Base-by-base conservation (phyloP, 2,329 filamentous ascomycete species). In the Alternaria atra region DNA sequence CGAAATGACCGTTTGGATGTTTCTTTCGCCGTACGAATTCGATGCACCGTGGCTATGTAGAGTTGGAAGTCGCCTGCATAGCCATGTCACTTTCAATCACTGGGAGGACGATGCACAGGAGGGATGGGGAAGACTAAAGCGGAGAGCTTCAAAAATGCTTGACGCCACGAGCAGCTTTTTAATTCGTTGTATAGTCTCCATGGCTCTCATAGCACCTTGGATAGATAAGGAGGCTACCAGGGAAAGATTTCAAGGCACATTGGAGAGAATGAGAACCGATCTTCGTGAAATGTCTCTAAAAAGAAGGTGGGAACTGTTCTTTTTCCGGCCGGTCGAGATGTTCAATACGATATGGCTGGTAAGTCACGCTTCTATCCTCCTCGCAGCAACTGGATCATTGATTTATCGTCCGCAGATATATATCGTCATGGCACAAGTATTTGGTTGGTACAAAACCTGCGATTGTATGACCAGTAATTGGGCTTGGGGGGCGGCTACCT, bases 391-490 rank as follows among this genome's bases (percentile, higher is more conserved):
- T 6, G 4, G 2, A 15, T 5, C 12, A n/a, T 17, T 34, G 15
- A 34, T 27, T 15, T 13, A 13, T 15, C 25, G 7, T 9, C 10
- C 10, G 15, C 7, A 66, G 64, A 42, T 68, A 7, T 69, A 67
- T 12, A 69, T 71, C 15, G 68, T 71, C 0, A 35, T 79, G 23
- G 78, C 79, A 3, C 80, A 83, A 55, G 81, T 80, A 0, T 77
- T 79, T 13, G 81, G 82, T 8, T 68, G 68, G 23, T 80, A 80
- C 62, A 77, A 79, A 55, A 82, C 73, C 3, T 84, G 81, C 66
- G 59, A 74, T 15, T 84, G 82, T 65, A 73, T 79, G 46, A 75
- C 78, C 2, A 79, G 76, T 20, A 70, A 58, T 5, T 82, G 80
- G 78, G 76, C 66, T 1, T 63, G 68, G 2, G 69, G 59, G 78